Base-by-base conservation (phyloP, 805 yeast genomes). In the Sporopachydermia lactativora region DNA sequence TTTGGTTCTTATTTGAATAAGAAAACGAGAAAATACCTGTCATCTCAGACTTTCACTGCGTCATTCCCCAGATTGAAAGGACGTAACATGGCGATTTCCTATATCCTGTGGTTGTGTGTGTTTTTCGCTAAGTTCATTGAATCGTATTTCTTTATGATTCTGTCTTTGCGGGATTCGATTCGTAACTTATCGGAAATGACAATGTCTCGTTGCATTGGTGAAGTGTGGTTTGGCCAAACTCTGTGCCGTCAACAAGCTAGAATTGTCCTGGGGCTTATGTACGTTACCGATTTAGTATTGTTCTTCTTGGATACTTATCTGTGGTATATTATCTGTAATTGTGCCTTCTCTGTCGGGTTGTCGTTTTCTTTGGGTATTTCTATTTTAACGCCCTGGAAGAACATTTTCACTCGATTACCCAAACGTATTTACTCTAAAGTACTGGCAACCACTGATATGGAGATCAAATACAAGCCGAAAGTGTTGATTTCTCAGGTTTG, bases 331-430 rank as follows among this genome's bases (percentile, higher is more conserved):
- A 70, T 92, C 53, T 79, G 82, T 61, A 92, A 89, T 75, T 81
- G 95, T 64, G 74, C 85, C 51, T 88, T 85, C 76, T 89, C 97
- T 46, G 85, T 92, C 55, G 96, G 95, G 53, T 84, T 95, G 60
- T 92, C 98, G 13, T 92, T 92, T 74, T 92, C 89, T 72, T 73
- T 94, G 63, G 99, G 99, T 81, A 88, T 92, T 54, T 92, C 99
- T 37, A 89, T 92, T 50, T 77, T 88, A 71, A 92, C 99, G 35
- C 99, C 99, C 47, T 92, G 99, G 99, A 84, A 97, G 76, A 92
- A 94, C 62, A 88, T 92, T 52, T 92, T 89, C 71, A 79, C 96
- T 41, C 80, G 99, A 65, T 70, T 92, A 60, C 99, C 99, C 60
- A 92, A 92, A 78, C 85, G 99, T 77, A 85, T 92, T 51, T 94